phyloP scores from a whole-genome alignment of 495 filamentous ascomycete genomes.

The Trichoderma orchidacearum region DNA sequence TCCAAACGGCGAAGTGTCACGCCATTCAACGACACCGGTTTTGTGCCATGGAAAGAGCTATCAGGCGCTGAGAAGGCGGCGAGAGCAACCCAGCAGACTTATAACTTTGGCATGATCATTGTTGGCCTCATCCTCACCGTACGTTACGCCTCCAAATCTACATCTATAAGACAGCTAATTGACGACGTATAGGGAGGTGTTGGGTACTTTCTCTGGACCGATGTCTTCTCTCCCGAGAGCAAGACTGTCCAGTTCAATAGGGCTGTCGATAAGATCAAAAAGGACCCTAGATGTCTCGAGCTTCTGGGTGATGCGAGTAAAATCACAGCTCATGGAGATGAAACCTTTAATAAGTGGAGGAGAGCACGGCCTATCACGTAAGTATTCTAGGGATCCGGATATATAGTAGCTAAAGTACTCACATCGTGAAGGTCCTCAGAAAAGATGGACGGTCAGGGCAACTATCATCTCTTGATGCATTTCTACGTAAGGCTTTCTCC shows the following conservation, averaged over 20 bases:
- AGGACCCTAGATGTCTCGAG: conserved; percentile 51
- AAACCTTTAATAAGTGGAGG: conserved; percentile 70
- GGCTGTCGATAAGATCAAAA: conserved; percentile 65
- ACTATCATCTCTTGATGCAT: conserved; percentile 72
- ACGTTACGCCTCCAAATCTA: conserved; percentile 7
- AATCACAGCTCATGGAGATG: conserved; percentile 76
- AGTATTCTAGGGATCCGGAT: conserved; percentile 10
- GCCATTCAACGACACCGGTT: conserved; percentile 67
- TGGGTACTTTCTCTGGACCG: conserved; percentile 63
- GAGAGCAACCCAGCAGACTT: conserved; percentile 77
- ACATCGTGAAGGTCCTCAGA: conserved; percentile 37
- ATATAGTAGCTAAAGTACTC: background rate
- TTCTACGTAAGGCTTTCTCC: conserved; percentile 53
- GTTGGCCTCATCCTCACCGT: conserved; percentile 67
- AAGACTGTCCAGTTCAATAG: conserved; percentile 81
- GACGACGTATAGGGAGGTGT: conserved; percentile 49
- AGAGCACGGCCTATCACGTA: conserved; percentile 75
- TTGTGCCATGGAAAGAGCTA: conserved; percentile 67
- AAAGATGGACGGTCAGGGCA: conserved; percentile 58
- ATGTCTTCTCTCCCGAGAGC: conserved; percentile 78
- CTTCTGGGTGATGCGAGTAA: conserved; percentile 64
- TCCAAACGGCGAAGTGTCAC: conserved; percentile 51
- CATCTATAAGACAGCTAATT: background rate
- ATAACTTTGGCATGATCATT: conserved; percentile 70
- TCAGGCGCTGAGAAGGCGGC: conserved; percentile 64